phyloP scores from a whole-genome alignment of 352 stramenopile genomes.

The Thraustochytrium aureum region DNA sequence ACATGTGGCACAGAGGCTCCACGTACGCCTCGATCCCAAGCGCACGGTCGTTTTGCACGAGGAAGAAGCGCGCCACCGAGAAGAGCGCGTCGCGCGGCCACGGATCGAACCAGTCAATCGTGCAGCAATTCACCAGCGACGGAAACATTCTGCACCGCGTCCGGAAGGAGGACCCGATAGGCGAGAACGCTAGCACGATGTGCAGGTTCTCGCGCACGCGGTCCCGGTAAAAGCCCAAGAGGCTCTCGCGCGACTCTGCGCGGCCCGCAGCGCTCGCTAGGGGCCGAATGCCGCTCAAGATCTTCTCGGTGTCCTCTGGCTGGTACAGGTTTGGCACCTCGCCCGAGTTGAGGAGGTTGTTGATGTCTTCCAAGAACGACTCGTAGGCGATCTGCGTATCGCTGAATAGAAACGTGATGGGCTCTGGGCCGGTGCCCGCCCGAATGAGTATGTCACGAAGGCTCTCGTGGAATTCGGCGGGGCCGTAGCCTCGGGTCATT shows the following conservation, averaged over 20 bases:
- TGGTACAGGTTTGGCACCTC: conserved; percentile 90
- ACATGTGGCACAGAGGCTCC: conserved; percentile 83
- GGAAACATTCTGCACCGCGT: conserved; percentile 91
- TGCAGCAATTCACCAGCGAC: conserved; percentile 88
- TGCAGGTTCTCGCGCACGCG: conserved; percentile 92
- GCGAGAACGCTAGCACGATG: conserved; percentile 86
- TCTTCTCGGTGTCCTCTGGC: conserved; percentile 83
- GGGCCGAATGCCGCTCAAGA: conserved; percentile 74
- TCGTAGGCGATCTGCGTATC: conserved; percentile 90
- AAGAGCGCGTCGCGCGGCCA: conserved; percentile 90
- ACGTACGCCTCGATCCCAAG: conserved; percentile 81
- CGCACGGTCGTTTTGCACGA: conserved; percentile 73
- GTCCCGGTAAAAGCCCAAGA: conserved; percentile 67
- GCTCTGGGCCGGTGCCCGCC: conserved; percentile 77
- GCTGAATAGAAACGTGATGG: conserved; percentile 86
- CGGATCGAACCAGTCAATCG: conserved; percentile 94
- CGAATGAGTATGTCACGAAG: conserved; percentile 84
- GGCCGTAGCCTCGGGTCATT: conserved; percentile 83
- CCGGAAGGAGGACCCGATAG: conserved; percentile 84
- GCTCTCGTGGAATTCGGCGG: conserved; percentile 85
- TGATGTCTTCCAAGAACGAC: conserved; percentile 91
- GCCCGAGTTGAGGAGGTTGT: conserved; percentile 89
- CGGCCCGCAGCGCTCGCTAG: conserved; percentile 72
- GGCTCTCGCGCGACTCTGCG: conserved; percentile 57
- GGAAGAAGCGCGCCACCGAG: conserved; percentile 83